These are phyloP conservation scores for Onygena corvina DNA, from an alignment of 2,329 filamentous ascomycete species.

Conservation along the genomic window DNA sequence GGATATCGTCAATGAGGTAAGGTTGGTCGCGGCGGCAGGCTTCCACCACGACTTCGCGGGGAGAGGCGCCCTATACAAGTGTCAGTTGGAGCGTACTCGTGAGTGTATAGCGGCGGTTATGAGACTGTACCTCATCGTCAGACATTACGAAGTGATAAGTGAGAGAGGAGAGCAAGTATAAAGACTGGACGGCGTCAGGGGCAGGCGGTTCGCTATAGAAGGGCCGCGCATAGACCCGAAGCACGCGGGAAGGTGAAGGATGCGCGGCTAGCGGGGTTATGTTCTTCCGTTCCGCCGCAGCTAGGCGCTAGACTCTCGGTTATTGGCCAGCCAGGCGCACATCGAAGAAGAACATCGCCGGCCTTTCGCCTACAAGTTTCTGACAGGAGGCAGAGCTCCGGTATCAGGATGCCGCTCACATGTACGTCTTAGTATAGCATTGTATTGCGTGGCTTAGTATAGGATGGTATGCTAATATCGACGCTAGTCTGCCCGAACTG, in stretches of 20 bases:
- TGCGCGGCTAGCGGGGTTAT: too few species aligned
- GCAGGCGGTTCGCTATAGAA: too few species aligned
- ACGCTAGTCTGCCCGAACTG: slow-evolving; percentile 38
- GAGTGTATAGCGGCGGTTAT: not conserved
- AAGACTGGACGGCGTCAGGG: not conserved
- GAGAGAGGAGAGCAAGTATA: not conserved
- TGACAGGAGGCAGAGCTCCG: not conserved
- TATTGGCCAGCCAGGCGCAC: not conserved
- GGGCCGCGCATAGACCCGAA: too few species aligned
- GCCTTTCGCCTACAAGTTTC: not conserved
- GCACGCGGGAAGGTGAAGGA: too few species aligned
- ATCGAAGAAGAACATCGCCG: not conserved
- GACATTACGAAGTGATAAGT: slow-evolving; percentile 25
- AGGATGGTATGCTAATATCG: slow-evolving; percentile 2
- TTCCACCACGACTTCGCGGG: slow-evolving; percentile 76
- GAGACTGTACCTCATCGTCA: slow-evolving; percentile 31
- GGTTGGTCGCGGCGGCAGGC: slow-evolving; percentile 88
- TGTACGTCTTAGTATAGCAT: slow-evolving; percentile 23
- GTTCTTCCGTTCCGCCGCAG: too few species aligned
- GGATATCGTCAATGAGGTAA: slow-evolving; percentile 65
- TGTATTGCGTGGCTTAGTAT: not conserved
- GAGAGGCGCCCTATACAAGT: slow-evolving; percentile 60
- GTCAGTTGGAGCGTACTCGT: slow-evolving; percentile 10
- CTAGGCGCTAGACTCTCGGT: not conserved
- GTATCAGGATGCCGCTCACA: slow-evolving; percentile 26